Conservation (phyloP, 768 basidiomycete genomes). For the Albatrellus ellisii region DNA sequence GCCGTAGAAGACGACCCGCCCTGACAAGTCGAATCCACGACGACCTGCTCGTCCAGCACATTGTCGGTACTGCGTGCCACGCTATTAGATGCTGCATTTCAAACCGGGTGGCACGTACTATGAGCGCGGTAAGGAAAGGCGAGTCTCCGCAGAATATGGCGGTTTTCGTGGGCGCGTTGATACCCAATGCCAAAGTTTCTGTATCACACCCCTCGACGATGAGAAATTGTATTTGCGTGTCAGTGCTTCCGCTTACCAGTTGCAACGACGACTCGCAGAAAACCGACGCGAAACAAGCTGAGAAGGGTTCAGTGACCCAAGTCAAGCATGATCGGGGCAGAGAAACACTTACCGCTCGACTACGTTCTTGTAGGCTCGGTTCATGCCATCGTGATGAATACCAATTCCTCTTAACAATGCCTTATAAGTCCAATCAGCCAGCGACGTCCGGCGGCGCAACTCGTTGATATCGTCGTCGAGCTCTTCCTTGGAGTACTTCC, state of each 20-base stretch:
- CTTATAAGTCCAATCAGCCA: constrained; percentile 29
- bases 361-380: constrained; percentile 40
- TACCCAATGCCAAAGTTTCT: constrained; percentile 62
- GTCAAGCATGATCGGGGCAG: background rate
- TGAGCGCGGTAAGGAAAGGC: constrained; percentile 43
- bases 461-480: constrained; percentile 33
- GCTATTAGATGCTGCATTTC: constrained; percentile 1
- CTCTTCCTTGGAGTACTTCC: constrained; percentile 33
- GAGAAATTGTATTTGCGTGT: background rate
- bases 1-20: constrained; percentile 65
- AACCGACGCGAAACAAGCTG: constrained; percentile 50
- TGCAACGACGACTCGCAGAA: constrained; percentile 51
- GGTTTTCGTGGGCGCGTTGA: constrained; percentile 62
- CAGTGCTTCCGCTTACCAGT: constrained; percentile 46
- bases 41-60: constrained; percentile 64
- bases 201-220: background rate
- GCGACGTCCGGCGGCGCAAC: constrained; percentile 22
- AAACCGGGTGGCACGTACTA: constrained; percentile 25
- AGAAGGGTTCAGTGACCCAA: background rate
- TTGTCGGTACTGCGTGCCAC: constrained; percentile 44
- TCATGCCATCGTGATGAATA: constrained; percentile 62
- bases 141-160: constrained; percentile 53
- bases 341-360: constrained; percentile 36
- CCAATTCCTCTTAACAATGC: constrained; percentile 49
- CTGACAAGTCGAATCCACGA: constrained; percentile 54